These are phyloP conservation scores for Cystoderma amianthinum DNA, from an alignment of 768 basidiomycete genomes.

Conservation along the genomic window DNA sequence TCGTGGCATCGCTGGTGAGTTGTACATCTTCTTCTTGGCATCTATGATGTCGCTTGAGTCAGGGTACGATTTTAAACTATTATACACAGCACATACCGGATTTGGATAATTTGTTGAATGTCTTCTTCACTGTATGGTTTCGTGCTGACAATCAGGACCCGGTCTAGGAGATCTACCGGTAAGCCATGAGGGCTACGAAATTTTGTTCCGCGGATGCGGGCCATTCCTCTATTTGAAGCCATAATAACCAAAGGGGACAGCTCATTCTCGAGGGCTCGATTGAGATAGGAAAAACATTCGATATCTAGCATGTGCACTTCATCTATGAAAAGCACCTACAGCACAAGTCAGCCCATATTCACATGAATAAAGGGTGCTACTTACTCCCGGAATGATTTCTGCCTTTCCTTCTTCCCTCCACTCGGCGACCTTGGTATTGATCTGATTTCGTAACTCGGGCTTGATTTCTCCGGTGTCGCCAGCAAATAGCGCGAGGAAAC, in stretches of 20 bases:
- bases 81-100: conserved; percentile 47
- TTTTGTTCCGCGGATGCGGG: conserved; percentile 91
- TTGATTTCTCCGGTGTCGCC: conserved; percentile 99
- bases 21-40: conserved; percentile 95
- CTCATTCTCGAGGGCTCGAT: conserved; percentile 91
- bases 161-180: conserved; percentile 90
- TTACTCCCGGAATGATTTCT: conserved; percentile 91
- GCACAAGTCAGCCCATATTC: not conserved
- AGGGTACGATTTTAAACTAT: conserved; percentile 2
- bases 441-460: conserved; percentile 92
- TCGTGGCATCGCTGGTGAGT: conserved; percentile 62
- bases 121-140: conserved; percentile 79
- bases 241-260: conserved; percentile 95
- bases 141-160: conserved; percentile 94
- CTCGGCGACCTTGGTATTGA: conserved; percentile 93
- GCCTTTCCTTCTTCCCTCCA: conserved; percentile 99
- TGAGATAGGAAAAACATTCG: conserved; percentile 98
- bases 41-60: conserved; percentile 25
- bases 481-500: conserved; percentile 90
- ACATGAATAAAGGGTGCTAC: conserved; percentile 17
- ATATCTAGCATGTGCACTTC: conserved; percentile 99
- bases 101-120: conserved; percentile 87
- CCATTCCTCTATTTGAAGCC: conserved; percentile 96
- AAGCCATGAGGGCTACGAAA: conserved; percentile 93
- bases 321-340: conserved; percentile 96